These are phyloP conservation scores for Strobilomyces confusus DNA, from an alignment of 768 basidiomycete genomes.

Conservation along the genomic window DNA sequence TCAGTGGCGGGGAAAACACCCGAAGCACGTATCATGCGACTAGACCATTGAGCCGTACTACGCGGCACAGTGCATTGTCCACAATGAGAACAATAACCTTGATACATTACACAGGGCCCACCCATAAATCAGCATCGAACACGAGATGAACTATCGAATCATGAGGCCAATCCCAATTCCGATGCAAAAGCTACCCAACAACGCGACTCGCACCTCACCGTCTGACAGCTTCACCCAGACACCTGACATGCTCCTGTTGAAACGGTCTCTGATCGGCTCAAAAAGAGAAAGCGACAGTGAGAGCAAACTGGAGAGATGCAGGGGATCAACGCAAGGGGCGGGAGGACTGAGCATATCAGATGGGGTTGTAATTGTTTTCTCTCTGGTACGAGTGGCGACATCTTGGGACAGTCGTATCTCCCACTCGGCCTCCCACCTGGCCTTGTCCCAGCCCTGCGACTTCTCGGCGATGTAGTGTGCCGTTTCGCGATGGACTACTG, in stretches of 20 bases:
- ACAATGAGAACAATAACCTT: background rate
- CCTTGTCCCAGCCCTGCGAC: slow-evolving; percentile 50
- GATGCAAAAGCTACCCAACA: slow-evolving; percentile 42
- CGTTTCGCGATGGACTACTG: slow-evolving; percentile 27
- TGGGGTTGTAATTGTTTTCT: slow-evolving; percentile 30
- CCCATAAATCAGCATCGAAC: background rate
- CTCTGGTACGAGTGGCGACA: slow-evolving; percentile 48
- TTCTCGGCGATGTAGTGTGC: slow-evolving; percentile 18
- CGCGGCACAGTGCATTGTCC: background rate
- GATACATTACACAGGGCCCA: background rate
- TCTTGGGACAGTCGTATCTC: slow-evolving; percentile 56
- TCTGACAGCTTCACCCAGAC: slow-evolving; percentile 25
- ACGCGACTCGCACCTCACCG: slow-evolving; percentile 29
- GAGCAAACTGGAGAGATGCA: slow-evolving; percentile 63
- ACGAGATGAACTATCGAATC: slow-evolving; percentile 19
- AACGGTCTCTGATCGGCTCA: slow-evolving; percentile 36
- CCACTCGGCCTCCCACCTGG: slow-evolving; percentile 67
- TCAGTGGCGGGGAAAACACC: slow-evolving; percentile 14
- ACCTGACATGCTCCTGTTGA: slow-evolving; percentile 24
- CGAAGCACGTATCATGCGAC: slow-evolving; percentile 37
- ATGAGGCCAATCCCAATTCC: slow-evolving; percentile 43
- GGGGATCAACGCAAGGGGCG: slow-evolving; percentile 50
- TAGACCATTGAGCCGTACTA: slow-evolving; percentile 32
- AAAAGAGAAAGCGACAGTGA: slow-evolving; percentile 60
- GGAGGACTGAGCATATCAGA: slow-evolving; percentile 15